Evolutionary conservation across 2,329 filamentous ascomycete genomes (phyloP), one percentile per base, ranked within the genome.

Genomic region (Xylariaceae sp.): DNA sequence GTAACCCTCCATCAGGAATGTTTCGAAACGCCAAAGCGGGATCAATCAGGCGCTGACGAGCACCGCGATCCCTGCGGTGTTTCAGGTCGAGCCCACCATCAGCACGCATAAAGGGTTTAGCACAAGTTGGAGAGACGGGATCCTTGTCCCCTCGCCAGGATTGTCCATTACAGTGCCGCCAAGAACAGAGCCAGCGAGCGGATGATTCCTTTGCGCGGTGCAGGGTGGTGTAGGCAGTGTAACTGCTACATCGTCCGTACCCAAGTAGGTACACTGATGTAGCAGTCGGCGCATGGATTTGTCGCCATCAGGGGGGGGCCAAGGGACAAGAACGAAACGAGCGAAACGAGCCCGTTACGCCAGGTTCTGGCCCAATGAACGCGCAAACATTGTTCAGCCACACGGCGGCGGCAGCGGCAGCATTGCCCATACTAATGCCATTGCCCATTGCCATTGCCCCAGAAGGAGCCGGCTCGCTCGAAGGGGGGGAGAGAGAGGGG

Each of bases 1-100:
- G 53, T 53, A 60, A 59, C 58, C 60, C 57, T 57, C 62, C 62
- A 54, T 59, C 56, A 56, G 62, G 53, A 64, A 60, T 68, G 67
- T 69, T 70, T 70, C 68, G 68, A 70, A 70, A 70, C 68, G 64
- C 67, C 65, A 62, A 63, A 66, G 62, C 64, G 66, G 57, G 53
- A 60, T 61, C 57, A 41, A 59, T 59, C 48, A 57, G 47, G 50
- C 49, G 55, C 55, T 64, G 57, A 65, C 57, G 59, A 56, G 61
- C 56, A 55, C 52, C 65, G 63, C 64, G 67, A 65, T 64, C 66
- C 64, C 63, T 59, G 60, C 17, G 57, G 59, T 63, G 68, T 70
- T 70, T 70, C 68, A 70, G 67, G 68, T 70, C 69, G 62, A 67
- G 65, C 65, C 68, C 62, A 68, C 59, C 55, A 62, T 53, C 60